Percentiles rank a stretch among this genome's conserved stretches.
phyloP scores from a whole-genome alignment of 208 protist genomes.

The Acanthamoeba royreba region DNA sequence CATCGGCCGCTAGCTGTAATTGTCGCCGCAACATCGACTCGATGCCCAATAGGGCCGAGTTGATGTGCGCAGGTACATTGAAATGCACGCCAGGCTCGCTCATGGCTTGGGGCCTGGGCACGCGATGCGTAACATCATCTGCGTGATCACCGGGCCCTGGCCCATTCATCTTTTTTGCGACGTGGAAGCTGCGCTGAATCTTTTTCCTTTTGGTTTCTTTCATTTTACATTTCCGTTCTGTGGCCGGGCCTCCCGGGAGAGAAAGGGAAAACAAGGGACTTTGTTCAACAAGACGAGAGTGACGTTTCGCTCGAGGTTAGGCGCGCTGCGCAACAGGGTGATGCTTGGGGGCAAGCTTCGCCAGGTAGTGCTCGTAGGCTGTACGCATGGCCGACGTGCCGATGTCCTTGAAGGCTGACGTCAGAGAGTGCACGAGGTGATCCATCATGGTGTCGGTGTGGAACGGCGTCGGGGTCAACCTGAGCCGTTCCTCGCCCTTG shows the following conservation, averaged over 20 bases:
- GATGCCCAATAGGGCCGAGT: not conserved
- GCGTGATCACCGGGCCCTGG: not conserved
- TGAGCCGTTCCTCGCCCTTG: conserved; percentile 82
- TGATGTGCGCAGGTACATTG: not conserved
- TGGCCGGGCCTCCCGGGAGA: too few species aligned
- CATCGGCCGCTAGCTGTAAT: not conserved
- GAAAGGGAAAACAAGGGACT: too few species aligned
- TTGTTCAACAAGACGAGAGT: too few species aligned
- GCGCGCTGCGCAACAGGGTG: not conserved
- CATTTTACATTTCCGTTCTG: too few species aligned
- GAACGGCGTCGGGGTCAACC: conserved; percentile 78
- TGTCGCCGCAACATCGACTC: not conserved
- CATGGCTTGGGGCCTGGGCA: not conserved
- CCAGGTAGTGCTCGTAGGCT: conserved; percentile 42
- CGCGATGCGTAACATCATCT: not conserved
- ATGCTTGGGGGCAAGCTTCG: not conserved
- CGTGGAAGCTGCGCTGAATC: too few species aligned
- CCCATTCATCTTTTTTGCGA: not conserved
- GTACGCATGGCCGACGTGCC: conserved; percentile 6
- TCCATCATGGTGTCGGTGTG: conserved; percentile 76
- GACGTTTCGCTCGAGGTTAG: too few species aligned
- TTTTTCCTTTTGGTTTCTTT: too few species aligned
- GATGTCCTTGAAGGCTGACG: not conserved
- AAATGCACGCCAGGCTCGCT: not conserved
- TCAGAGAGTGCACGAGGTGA: conserved; percentile 59